Evolutionary conservation across 2,329 filamentous ascomycete species (phyloP).

Genomic region (Talaromyces amestolkiae): DNA sequence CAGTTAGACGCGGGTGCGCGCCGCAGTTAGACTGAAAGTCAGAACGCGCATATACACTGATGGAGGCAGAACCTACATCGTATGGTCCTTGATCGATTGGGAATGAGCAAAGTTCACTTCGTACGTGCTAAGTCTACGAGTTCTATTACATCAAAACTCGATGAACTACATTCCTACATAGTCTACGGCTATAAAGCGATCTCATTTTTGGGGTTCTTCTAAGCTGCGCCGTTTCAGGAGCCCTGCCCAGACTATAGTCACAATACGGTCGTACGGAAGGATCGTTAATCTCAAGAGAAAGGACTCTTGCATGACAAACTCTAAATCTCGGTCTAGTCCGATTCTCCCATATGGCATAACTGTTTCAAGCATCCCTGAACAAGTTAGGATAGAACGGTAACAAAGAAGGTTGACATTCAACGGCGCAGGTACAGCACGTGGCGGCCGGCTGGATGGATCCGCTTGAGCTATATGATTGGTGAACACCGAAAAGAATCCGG

Average conservation of each 20-base stretch:
- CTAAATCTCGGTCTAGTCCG: not conserved
- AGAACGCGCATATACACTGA: not conserved
- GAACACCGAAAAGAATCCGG: not conserved
- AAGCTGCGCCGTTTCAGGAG: not conserved
- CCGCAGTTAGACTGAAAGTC: not conserved
- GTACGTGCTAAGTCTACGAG: not conserved
- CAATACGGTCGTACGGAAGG: not conserved
- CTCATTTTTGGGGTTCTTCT: not conserved
- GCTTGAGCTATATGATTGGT: not conserved
- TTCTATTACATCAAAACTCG: not conserved
- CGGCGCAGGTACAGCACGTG: not conserved
- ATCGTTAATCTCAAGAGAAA: constrained; percentile 1
- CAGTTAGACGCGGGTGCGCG: not conserved
- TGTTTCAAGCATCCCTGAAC: not conserved
- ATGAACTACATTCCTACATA: not conserved
- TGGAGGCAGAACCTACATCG: not conserved
- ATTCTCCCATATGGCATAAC: not conserved
- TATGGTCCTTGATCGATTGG: not conserved
- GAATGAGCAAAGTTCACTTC: not conserved
- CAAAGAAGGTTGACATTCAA: not conserved
- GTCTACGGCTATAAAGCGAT: not conserved
- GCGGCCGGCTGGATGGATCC: not conserved
- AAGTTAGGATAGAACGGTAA: not conserved
- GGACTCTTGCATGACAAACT: constrained; percentile 4
- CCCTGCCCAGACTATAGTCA: not conserved